phyloP scores from a whole-genome alignment of 2,329 filamentous ascomycete species.

The Verticillium albo-atrum region DNA sequence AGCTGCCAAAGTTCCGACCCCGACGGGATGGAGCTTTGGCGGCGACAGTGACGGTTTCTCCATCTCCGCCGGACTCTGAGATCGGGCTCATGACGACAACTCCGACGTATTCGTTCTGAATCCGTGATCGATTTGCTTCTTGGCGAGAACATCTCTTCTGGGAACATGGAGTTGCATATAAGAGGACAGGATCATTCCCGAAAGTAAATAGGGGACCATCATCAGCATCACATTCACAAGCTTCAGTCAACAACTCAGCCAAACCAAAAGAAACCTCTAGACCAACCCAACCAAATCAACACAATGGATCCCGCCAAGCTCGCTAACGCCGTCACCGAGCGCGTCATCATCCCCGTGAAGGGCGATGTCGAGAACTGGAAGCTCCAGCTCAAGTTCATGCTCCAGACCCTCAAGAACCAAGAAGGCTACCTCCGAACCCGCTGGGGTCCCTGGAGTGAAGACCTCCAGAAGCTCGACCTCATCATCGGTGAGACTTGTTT shows the following conservation, averaged over 20 bases:
- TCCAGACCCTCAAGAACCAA: constrained; percentile 19
- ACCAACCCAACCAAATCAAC: not conserved
- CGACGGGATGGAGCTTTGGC: no score
- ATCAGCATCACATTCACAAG: not conserved
- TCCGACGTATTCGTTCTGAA: no score
- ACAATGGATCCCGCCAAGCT: constrained; percentile 10
- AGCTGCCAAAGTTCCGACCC: no score
- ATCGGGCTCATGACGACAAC: no score
- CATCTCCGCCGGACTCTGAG: no score
- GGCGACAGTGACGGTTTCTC: no score
- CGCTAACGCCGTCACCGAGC: constrained; percentile 12
- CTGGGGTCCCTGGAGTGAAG: constrained; percentile 21
- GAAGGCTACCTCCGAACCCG: constrained; percentile 21
- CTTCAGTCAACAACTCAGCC: not conserved
- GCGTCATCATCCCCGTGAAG: constrained; percentile 17
- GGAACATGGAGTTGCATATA: no score
- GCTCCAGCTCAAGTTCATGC: constrained; percentile 18
- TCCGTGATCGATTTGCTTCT: no score
- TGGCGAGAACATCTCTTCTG: no score
- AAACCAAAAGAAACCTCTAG: no score
- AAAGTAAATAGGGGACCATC: no score
- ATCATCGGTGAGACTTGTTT: constrained; percentile 14
- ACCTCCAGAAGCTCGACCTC: constrained; percentile 20
- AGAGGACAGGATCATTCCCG: no score
- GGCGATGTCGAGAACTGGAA: constrained; percentile 21